Percentiles rank a stretch among this genome's conserved stretches.
phyloP scores from a whole-genome alignment of 352 stramenopile species.

The Globisporangium sylvaticum region DNA sequence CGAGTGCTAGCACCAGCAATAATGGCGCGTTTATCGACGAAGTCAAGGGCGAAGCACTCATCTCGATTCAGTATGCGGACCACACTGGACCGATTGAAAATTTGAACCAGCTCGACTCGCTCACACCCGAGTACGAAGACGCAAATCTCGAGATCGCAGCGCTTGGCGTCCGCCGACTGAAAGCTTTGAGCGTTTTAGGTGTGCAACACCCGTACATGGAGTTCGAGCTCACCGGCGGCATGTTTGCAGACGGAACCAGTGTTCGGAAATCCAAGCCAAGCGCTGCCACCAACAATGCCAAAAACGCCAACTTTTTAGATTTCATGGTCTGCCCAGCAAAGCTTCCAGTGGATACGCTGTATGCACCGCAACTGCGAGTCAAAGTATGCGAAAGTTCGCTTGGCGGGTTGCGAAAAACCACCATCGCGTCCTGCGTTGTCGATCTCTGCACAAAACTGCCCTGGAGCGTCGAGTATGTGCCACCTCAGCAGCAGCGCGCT shows the following conservation, averaged over 20 bases:
- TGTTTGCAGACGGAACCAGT: slow-evolving; percentile 45
- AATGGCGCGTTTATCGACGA: slow-evolving; percentile 28
- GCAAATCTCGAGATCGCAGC: slow-evolving; percentile 63
- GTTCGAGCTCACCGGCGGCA: slow-evolving; percentile 58
- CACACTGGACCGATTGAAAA: slow-evolving; percentile 29
- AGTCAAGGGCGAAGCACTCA: slow-evolving; percentile 38
- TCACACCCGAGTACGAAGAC: slow-evolving; percentile 49
- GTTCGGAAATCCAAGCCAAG: slow-evolving; percentile 39
- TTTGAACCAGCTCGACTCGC: slow-evolving; percentile 22
- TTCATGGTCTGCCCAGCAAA: slow-evolving; percentile 42
- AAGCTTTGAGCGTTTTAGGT: slow-evolving; percentile 46
- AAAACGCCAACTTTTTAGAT: slow-evolving; percentile 79
- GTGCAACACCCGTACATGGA: slow-evolving; percentile 60
- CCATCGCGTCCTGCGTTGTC: slow-evolving; percentile 53
- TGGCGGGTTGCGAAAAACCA: slow-evolving; percentile 48
- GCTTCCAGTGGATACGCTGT: slow-evolving; percentile 57
- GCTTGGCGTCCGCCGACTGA: slow-evolving; percentile 62
- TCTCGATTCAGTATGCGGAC: slow-evolving; percentile 69
- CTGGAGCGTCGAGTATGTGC: slow-evolving; percentile 57
- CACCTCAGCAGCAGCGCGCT: slow-evolving; percentile 22
- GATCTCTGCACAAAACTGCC: slow-evolving; percentile 59
- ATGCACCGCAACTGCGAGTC: slow-evolving; percentile 56
- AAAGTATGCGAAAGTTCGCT: slow-evolving; percentile 54
- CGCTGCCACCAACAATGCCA: slow-evolving; percentile 29
- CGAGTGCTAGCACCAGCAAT: slow-evolving; percentile 14